Conservation (phyloP, 179 eudicot species). For the Sideroxylon spinosum region DNA sequence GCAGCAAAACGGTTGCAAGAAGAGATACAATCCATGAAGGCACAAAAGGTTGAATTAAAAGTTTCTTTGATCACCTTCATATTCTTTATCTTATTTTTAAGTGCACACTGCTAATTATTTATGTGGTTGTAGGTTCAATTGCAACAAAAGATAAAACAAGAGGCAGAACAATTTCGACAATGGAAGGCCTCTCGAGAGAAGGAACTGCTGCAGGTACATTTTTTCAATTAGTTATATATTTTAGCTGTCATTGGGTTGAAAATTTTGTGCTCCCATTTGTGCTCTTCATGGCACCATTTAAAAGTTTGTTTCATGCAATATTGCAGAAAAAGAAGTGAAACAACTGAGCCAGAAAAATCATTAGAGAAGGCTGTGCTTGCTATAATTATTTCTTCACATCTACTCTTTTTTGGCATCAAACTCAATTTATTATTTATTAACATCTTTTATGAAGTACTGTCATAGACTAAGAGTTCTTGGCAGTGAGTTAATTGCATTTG, state of each 20-base stretch:
- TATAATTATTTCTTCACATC: no score
- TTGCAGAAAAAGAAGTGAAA: neutral
- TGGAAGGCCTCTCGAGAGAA: conserved; percentile 99
- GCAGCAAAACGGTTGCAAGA: conserved; percentile 95
- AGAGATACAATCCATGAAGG: conserved; percentile 90
- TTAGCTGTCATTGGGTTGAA: neutral
- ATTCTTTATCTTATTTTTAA: conserved; percentile 3
- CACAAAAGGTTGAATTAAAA: conserved; percentile 70
- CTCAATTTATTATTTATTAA: neutral
- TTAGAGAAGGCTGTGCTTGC: neutral
- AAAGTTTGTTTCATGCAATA: neutral
- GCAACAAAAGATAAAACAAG: conserved; percentile 98
- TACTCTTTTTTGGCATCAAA: neutral
- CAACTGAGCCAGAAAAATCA: neutral
- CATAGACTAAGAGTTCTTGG: neutral
- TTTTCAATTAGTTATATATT: neutral
- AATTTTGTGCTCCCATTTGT: conserved; percentile 7
- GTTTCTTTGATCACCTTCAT: neutral
- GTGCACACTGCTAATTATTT: conserved; percentile 17
- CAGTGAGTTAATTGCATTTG: neutral
- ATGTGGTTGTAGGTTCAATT: conserved; percentile 67
- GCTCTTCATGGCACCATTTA: neutral
- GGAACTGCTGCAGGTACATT: conserved; percentile 85
- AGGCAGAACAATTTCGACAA: conserved; percentile 94
- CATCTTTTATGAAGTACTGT: neutral